Evolutionary conservation across 805 yeast genomes (phyloP).

Genomic region (Candida maltosa): DNA sequence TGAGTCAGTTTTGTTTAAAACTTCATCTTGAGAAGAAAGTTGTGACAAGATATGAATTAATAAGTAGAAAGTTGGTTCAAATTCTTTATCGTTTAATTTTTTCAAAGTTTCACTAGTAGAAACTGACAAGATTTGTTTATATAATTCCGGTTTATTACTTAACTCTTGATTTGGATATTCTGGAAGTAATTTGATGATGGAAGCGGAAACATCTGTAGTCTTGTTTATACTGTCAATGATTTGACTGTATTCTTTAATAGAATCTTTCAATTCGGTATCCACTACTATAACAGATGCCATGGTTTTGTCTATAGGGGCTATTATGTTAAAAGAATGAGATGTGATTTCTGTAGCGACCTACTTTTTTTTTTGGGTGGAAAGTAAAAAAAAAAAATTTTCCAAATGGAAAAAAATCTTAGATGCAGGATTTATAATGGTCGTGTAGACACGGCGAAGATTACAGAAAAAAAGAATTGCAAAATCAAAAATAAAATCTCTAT

Average conservation of each 20-base stretch:
- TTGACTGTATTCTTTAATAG: slow-evolving; percentile 37
- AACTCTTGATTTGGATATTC: slow-evolving; percentile 20
- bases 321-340: too few relatives aligned
- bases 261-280: slow-evolving; percentile 39
- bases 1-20: slow-evolving; percentile 22
- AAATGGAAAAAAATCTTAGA: background rate
- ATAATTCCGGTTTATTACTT: slow-evolving; percentile 25
- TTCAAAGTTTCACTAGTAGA: slow-evolving; percentile 26
- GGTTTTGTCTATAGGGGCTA: slow-evolving; percentile 1
- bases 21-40: slow-evolving; percentile 22
- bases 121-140: slow-evolving; percentile 22
- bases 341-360: too few relatives aligned
- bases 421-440: slow-evolving; percentile 3
- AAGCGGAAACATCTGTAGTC: slow-evolving; percentile 22
- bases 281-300: slow-evolving; percentile 45
- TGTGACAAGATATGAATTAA: slow-evolving; percentile 31
- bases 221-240: slow-evolving; percentile 32
- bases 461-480: too few relatives aligned
- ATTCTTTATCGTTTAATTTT: slow-evolving; percentile 39
- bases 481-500: too few relatives aligned
- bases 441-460: too few relatives aligned
- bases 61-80: slow-evolving; percentile 44
- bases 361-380: background rate
- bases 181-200: slow-evolving; percentile 4
- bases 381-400: slow-evolving; percentile 4